Base-by-base conservation (phyloP, 2,329 filamentous ascomycete species). In the Ramularia collo-cygni region DNA sequence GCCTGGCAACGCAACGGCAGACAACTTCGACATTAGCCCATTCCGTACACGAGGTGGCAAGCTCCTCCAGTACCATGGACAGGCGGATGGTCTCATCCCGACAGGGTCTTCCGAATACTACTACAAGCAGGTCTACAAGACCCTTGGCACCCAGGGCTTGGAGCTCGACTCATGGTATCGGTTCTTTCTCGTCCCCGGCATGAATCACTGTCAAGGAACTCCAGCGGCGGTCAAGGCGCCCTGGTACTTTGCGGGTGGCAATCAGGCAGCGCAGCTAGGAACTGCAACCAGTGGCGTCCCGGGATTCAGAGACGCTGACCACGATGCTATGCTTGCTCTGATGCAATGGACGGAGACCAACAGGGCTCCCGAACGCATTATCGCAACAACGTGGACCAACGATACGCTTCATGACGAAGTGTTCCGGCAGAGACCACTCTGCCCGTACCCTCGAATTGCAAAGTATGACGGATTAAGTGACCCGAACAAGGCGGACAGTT, bases 21-120 rank as follows among this genome's bases (percentile, higher is more conserved):
- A 61, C 48, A 62, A 66, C 8, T 70, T 66, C 39, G 69, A 75
- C 47, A 53, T 77, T 3, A 63, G 64, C 0, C 54, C 61, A 0
- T 76, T 72, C 61, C 58, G 65, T 26, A 47, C 42, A 3, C 56
- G 56, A 21, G 66, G 66, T 16, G 66, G 66, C 6, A 69, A 69
- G 43, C 56, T 58, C 32, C 58, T 63, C 29, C 61, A 52, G 14
- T 49, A 65, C 43, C 66, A 74, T 28, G 65, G 71, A 9, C 64
- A 74, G 28, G 50, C 54, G 5, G 67, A 69, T 45, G 61, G 50
- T 1, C 52, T 64, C 6, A 79, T 78, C 38, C 66, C 71, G 10
- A 69, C 69, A 0, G 67, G 68, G 0, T 66, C 70, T 14, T 71
- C 68, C 2, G 65, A 70, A 8, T 72, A 72, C 54, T 79, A 66